Conservation (phyloP, 164 flowering plant species). For the Chimonanthus praecox region DNA sequence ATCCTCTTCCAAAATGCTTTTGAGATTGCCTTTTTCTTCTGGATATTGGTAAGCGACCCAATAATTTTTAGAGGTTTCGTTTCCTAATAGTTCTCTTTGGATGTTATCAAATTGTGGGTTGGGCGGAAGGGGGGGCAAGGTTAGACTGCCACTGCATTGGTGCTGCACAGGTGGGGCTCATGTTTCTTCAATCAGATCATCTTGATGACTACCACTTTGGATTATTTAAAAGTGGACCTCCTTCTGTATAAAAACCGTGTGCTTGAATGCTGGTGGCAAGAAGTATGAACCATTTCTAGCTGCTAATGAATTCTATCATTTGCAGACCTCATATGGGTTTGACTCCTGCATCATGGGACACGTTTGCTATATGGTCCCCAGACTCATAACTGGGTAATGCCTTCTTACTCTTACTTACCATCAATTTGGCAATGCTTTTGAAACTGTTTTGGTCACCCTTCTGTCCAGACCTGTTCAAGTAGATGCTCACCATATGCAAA, state of each 20-base stretch:
- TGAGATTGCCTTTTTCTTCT: too few relatives aligned
- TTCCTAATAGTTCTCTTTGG: too few relatives aligned
- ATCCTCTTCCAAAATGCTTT: too few relatives aligned
- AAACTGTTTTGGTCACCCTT: too few relatives aligned
- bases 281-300: neutral
- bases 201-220: neutral
- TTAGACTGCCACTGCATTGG: too few relatives aligned
- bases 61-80: neutral
- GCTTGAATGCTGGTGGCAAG: neutral
- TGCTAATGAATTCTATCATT: neutral
- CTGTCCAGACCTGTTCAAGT: too few relatives aligned
- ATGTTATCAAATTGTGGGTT: neutral
- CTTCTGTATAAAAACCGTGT: neutral
- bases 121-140: too few relatives aligned
- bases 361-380: conserved; percentile 7
- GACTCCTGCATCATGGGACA: conserved; percentile 18
- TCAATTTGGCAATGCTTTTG: neutral
- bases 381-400: conserved; percentile 61
- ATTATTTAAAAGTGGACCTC: neutral
- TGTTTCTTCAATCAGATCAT: neutral
- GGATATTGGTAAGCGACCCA: too few relatives aligned
- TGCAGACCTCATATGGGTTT: conserved; percentile 32
- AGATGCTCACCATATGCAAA: too few relatives aligned
- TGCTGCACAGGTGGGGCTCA: too few relatives aligned
- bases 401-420: neutral